phyloP scores from a whole-genome alignment of 176 grass and related monocot genomes.

The Musa itinerans region DNA sequence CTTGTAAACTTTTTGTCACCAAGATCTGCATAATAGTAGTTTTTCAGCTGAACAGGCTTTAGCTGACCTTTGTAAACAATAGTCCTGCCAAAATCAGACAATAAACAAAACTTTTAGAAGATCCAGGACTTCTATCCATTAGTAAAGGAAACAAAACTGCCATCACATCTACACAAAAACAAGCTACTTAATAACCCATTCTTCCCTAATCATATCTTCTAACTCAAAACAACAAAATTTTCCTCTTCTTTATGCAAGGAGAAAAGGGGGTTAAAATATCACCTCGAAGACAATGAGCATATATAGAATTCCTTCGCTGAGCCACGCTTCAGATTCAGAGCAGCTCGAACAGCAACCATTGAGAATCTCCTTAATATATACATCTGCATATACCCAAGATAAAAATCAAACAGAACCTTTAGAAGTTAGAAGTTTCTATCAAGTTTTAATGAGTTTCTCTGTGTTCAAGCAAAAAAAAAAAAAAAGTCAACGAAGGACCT shows the following conservation, averaged over 20 bases:
- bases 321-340: conserved; percentile 45
- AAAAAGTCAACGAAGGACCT: conserved; percentile 32
- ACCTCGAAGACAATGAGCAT: conserved; percentile 98
- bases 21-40: conserved; percentile 92
- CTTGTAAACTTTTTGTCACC: conserved; percentile 72
- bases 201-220: not conserved
- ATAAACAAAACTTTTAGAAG: not conserved
- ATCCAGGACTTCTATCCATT: not conserved
- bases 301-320: conserved; percentile 74
- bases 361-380: conserved; percentile 82
- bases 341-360: conserved; percentile 49
- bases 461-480: not conserved
- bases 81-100: conserved; percentile 48
- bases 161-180: no score
- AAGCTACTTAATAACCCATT: no score
- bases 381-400: conserved; percentile 38
- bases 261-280: not conserved
- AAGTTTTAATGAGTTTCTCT: not conserved
- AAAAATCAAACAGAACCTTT: not conserved
- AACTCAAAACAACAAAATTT: not conserved
- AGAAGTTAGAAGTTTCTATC: not conserved
- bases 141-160: not conserved
- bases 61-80: conserved; percentile 97
- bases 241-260: not conserved
- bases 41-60: conserved; percentile 68